Evolutionary conservation across 2,329 filamentous ascomycete genomes (phyloP), one percentile per base, ranked within the genome.

Genomic region (Penicillium paneum): DNA sequence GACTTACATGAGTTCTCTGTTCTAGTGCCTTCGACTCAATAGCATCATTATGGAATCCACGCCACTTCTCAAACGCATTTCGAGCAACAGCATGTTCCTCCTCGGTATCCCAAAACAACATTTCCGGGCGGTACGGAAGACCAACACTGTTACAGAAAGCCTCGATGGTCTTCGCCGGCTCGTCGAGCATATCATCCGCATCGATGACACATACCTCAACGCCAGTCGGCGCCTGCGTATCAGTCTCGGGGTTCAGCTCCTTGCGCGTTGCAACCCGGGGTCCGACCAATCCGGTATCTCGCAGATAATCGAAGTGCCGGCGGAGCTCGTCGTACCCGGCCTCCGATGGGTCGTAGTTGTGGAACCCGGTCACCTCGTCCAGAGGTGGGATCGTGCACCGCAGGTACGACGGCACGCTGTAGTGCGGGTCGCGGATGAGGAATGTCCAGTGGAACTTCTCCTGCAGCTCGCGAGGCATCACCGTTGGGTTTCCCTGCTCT

Each of bases 1-100:
- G 1, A 28, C 76, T 69, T 71, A 79, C 77, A 56, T 77, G 75
- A 49, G 59, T 52, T 59, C 76, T 70, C 5, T 89, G 84, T 70
- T 87, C 87, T 66, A 99, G 77, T 58, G 85, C 86, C 35, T 81
- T 87, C 69, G 90, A 96, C 63, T 89, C 80, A 64, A 97, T 90
- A 13, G 91, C 94, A 78, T 97, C 94, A 64, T 97, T 89, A 72
- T 97, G 94, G 77, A 96, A 97, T 11, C 94, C 94, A 63, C 86
- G 89, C 94, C 94, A 97, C 78, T 99, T 97, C 76, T 92, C 91
- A 76, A 97, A 97, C 17, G 86, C 86, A 59, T 84, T 81, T 62
- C 82, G 80, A 3, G 92, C 93, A 58, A 83, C 78, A 48, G 76
- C 64, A 63, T 91, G 85, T 64, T 88, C 86, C 60, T 89, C 87